A percentile compares a stretch with the other conserved stretches of the same genome.
Evolutionary conservation across 2,329 filamentous ascomycete genomes (phyloP).

Genomic region (Ceratocystis ficicola): DNA sequence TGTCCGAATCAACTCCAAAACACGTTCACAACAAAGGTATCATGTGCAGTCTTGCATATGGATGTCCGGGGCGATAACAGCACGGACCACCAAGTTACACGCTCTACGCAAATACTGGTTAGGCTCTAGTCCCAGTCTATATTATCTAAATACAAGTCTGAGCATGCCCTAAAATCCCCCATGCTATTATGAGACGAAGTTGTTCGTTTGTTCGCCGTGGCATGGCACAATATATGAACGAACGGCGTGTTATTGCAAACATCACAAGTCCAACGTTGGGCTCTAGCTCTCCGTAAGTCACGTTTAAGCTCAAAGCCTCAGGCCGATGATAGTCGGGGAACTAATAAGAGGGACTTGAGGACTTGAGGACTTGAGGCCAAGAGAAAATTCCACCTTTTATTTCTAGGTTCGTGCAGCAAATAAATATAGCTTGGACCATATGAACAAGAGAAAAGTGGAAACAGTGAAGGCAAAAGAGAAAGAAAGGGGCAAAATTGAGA

Average conservation of each 20-base stretch:
- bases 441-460: neutral
- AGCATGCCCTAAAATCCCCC: neutral
- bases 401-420: neutral
- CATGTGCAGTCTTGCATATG: too few relatives aligned
- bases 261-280: neutral
- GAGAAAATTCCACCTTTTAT: neutral
- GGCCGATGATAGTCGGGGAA: neutral
- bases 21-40: too few relatives aligned
- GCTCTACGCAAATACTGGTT: neutral
- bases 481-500: neutral
- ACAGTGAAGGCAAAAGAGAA: neutral
- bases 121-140: neutral
- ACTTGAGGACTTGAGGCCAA: too few relatives aligned
- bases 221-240: neutral
- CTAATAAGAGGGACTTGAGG: too few relatives aligned
- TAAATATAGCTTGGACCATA: neutral
- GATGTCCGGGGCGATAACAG: neutral
- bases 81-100: neutral
- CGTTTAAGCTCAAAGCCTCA: neutral
- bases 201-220: neutral
- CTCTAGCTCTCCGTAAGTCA: neutral
- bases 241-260: neutral
- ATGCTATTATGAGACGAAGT: neutral
- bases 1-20: too few relatives aligned
- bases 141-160: neutral